Conservation (phyloP, 1,284 basidiomycete species). For the Thecaphora thlaspeos region DNA sequence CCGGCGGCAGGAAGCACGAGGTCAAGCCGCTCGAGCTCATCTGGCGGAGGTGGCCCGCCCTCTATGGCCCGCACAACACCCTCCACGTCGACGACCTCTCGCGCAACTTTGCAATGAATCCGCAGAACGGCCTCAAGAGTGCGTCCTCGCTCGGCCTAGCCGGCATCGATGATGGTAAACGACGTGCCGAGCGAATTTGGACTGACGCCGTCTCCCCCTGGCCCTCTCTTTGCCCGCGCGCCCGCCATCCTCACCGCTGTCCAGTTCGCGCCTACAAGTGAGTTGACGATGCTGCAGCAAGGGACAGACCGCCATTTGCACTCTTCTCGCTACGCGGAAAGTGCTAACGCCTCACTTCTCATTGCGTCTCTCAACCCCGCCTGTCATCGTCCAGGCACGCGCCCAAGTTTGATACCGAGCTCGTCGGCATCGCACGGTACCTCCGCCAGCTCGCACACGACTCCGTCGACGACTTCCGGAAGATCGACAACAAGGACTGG, state of each 20-base stretch:
- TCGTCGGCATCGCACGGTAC: slow-evolving; percentile 27
- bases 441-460: slow-evolving; percentile 37
- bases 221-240: no score
- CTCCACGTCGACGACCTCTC: slow-evolving; percentile 83
- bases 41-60: slow-evolving; percentile 41
- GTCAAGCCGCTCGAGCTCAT: slow-evolving; percentile 57
- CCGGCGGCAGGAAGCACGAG: slow-evolving; percentile 67
- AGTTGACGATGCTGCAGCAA: slow-evolving; percentile 60
- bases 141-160: no score
- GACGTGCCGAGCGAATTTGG: no score
- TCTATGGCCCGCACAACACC: slow-evolving; percentile 65
- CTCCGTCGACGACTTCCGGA: slow-evolving; percentile 23
- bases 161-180: no score
- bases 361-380: no score
- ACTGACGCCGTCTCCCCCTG: no score
- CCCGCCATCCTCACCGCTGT: no score
- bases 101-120: slow-evolving; percentile 79
- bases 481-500: slow-evolving; percentile 30
- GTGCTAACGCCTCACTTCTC: no score
- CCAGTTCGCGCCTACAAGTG: neutral
- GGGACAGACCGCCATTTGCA: neutral
- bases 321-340: neutral
- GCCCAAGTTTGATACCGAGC: slow-evolving; percentile 43
- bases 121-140: slow-evolving; percentile 78
- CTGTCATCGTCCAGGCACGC: slow-evolving; percentile 30